These are phyloP conservation scores for Ogataea paradorogensis DNA, from an alignment of 805 yeast genomes.

Conservation along the genomic window DNA sequence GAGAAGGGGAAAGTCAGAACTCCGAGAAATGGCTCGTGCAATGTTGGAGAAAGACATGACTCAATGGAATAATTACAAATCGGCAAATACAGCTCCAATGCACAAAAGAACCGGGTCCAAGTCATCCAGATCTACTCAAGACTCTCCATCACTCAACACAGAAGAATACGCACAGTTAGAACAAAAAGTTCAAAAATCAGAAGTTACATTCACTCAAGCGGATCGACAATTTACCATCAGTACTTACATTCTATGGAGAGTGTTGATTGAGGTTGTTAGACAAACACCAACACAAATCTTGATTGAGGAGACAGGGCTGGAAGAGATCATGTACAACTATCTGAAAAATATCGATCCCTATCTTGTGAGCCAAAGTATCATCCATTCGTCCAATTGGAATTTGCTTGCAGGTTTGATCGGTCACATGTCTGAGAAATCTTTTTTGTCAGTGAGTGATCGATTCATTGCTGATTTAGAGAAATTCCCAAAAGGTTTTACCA, in stretches of 20 bases:
- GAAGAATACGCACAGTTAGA: constrained; percentile 23
- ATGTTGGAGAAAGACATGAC: constrained; percentile 42
- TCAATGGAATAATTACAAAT: constrained; percentile 23
- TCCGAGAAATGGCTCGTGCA: constrained; percentile 62
- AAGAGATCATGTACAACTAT: constrained; percentile 91
- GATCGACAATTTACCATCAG: constrained; percentile 85
- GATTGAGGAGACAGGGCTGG: constrained; percentile 79
- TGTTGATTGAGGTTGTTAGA: constrained; percentile 84
- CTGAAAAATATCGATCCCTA: constrained; percentile 82
- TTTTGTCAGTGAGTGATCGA: constrained; percentile 85
- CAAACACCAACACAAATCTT: constrained; percentile 74
- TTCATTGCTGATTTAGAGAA: constrained; percentile 91
- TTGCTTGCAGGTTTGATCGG: constrained; percentile 87
- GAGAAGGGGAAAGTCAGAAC: constrained; percentile 91
- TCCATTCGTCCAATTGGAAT: constrained; percentile 91
- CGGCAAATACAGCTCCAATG: constrained; percentile 2
- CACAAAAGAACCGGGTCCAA: constrained; percentile 28
- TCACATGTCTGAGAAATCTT: constrained; percentile 81
- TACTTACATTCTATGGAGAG: constrained; percentile 86
- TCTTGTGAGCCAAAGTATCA: constrained; percentile 59
- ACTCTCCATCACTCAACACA: constrained; percentile 10
- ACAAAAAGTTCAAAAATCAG: constrained; percentile 38
- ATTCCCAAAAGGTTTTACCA: constrained; percentile 52
- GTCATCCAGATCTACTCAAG: constrained; percentile 17
- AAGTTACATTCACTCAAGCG: constrained; percentile 73